phyloP scores from a whole-genome alignment of 176 grass and related monocot species.

The Tuctoria greenei region DNA sequence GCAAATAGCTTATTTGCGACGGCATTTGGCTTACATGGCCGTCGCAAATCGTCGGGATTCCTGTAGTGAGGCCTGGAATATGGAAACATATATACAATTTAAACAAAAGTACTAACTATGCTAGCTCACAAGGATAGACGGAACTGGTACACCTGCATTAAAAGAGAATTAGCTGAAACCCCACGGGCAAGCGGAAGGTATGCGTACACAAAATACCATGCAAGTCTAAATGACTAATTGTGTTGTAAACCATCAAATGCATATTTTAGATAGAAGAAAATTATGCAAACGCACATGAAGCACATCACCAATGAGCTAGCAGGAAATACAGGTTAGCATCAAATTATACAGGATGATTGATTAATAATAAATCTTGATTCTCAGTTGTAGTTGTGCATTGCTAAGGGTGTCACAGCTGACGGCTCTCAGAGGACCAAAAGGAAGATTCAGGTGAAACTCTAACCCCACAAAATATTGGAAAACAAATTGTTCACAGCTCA shows the following conservation, averaged over 20 bases:
- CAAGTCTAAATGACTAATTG: neutral
- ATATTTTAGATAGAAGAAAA: neutral
- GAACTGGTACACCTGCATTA: neutral
- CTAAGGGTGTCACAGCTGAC: neutral
- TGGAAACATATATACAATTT: constrained; percentile 10
- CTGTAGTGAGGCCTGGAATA: constrained; percentile 74
- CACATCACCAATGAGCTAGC: constrained; percentile 5
- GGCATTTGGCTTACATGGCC: no score
- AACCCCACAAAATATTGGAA: neutral
- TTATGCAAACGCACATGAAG: neutral
- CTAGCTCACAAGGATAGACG: neutral
- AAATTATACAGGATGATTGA: neutral
- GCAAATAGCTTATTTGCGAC: no score
- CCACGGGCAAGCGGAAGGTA: neutral
- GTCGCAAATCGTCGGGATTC: no score
- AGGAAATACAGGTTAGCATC: constrained; percentile 3
- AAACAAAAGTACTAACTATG: constrained; percentile 2
- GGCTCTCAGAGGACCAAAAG: no score
- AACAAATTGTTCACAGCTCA: neutral
- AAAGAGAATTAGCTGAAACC: neutral
- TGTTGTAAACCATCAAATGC: neutral
- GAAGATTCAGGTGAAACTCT: neutral
- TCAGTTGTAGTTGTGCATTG: neutral
- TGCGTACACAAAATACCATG: neutral
- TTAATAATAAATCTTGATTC: neutral